Base-by-base conservation (phyloP, 805 yeast species). In the Lachancea sp. region DNA sequence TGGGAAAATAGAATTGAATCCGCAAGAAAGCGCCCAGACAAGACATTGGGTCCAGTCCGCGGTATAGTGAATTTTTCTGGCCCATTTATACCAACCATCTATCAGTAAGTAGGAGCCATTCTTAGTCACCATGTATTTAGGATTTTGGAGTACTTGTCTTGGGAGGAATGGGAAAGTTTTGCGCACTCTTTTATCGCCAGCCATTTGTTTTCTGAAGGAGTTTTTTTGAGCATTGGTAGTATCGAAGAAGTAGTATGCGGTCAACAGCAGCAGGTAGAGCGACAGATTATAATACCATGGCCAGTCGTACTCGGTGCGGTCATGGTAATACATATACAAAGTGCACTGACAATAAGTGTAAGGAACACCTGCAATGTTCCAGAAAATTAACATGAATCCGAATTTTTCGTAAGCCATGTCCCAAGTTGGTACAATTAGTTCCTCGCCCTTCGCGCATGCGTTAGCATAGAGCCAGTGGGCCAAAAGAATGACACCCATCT, bases 331-430 rank as follows among this genome's bases (percentile, higher is more conserved):
- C 55, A 92, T 67, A 70, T 68, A 92, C 55, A 92, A 71, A 8
- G 96, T 85, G 63, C 94, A 82, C 60, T 88, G 96, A 65, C 97
- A 87, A 70, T 92, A 92, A 31, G 97, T 90, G 78, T 80, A 92
- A 36, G 98, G 98, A 30, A 92, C 98, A 55, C 98, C 98, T 23
- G 97, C 96, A 62, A 92, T 87, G 69, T 92, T 92, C 98, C 98
- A 92, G 73, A 92, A 92, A 54, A 89, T 78, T 50, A 92, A 76
- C 97, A 92, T 89, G 72, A 92, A 92, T n/a, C 98, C 98, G 56
- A 92, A 92, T 68, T 92, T 92, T 65, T 92, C 98, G 65, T 92
- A 92, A 23, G 95, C 96, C 97, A 92, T 90, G 64, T 92, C 98
- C 97, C 98, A 92, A 15, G 96, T 84, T 53, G 97, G 96, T 47